Base-by-base conservation (phyloP, 768 basidiomycete genomes). In the Gymnopilus dilepis region DNA sequence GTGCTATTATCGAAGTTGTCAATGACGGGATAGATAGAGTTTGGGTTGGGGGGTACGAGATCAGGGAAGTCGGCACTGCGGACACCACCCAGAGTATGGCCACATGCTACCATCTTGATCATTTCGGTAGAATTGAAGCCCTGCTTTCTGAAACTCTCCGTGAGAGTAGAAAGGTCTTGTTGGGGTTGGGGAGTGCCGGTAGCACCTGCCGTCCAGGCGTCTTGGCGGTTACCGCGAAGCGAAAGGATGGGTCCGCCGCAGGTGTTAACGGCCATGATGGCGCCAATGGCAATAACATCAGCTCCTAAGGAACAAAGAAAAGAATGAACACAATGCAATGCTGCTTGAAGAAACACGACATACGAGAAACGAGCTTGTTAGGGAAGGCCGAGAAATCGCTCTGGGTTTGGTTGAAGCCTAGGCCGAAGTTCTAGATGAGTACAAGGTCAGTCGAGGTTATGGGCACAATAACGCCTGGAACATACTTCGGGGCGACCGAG, bases 171-270 rank as follows among this genome's bases (percentile, higher is more conserved):
- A 12, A 83, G 65, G 58, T 74, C 72, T 42, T 82, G 71, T 22
- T 79, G 73, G 0, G 83, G 80, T 42, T 80, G 70, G 2, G 84
- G 84, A 17, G 80, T 79, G 12, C 81, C 81, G 4, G 61, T 65
- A 45, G n/a, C 60, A 15, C 67, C 67, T 4, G 43, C 65, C 11
- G 37, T 28, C 65, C 65, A 69, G 15, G 60, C 63, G 51, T 74
- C 66, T 61, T 84, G 80, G 70, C 92, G 90, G 61, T 83, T 75
- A 3, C 84, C 77, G 8, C 88, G 88, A 69, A 90, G 76, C 56
- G 93, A 82, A 65, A 91, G 71, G 67, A 92, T 82, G 45, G 83
- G 83, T 15, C 84, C 83, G n/a, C 77, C 78, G 62, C 84, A 85
- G 66, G 68, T 92, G 84, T 24, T 78, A 73, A 45, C 81, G 67